Base-by-base conservation (phyloP, 164 flowering plant species). In the Liquidambar formosana region DNA sequence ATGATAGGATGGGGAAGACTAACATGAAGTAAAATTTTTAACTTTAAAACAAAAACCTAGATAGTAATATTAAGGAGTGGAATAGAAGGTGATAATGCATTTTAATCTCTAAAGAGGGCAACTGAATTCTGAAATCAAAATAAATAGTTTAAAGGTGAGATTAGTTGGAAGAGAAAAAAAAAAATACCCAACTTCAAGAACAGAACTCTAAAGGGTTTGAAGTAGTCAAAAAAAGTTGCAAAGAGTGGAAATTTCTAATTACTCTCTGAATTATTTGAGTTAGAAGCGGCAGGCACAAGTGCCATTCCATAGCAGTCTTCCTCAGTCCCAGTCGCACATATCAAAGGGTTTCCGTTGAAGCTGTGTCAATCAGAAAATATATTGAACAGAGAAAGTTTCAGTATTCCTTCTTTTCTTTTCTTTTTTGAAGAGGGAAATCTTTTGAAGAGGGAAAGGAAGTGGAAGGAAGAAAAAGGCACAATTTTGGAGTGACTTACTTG, bases 341-440 rank as follows among this genome's bases (percentile, higher is more conserved):
- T 86, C 68, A 81, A 75, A 28, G 88, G 90, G 70, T 89, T 89
- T 65, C 94, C 99, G 4, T 82, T 73, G 72, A 90, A 77, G 77
- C 99, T 95, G 83, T 65, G 52, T 59, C 43, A 70, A 64, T 51
- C 23, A 19, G 14, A 57, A 51, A 23, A 48, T 48, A 64, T 49
- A 10, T 25, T 1, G 15, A 23, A 25, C 41, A 14, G 14, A 52
- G 25, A 10, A 57, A 28, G 22, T 60, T 41, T 69, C 52, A 69
- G 21, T 27, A 56, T 26, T 47, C 57, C 38, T n/a, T n/a, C n/a
- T n/a, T n/a, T n/a, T n/a, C n/a, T n/a, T n/a, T n/a, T n/a, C n/a
- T n/a, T n/a, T n/a, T n/a, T n/a, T n/a, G n/a, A n/a, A n/a, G n/a
- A n/a, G n/a, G n/a, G n/a, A n/a, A 47, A 4, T 5, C 10, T 18